Conservation (phyloP, 2,329 filamentous ascomycete genomes). For the Proliferodiscus dingleyae region DNA sequence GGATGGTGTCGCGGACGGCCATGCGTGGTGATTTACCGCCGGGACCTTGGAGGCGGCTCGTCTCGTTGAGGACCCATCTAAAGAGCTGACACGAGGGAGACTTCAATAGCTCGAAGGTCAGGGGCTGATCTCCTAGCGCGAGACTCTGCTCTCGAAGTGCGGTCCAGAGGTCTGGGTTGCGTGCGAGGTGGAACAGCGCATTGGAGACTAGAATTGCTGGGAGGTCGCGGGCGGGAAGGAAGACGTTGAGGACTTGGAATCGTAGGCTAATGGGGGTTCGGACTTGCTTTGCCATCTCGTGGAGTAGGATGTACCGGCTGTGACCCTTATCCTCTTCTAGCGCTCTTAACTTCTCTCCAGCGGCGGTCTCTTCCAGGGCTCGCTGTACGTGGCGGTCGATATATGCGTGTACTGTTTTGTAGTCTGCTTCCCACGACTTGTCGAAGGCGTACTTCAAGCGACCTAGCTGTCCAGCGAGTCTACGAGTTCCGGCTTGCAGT, state of each 20-base stretch:
- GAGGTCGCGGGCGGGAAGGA: slow-evolving; percentile 52
- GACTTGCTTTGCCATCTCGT: slow-evolving; percentile 47
- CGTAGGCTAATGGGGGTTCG: slow-evolving; percentile 35
- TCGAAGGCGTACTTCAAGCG: neutral
- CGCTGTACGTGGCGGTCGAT: slow-evolving; percentile 41
- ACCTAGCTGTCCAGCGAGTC: neutral
- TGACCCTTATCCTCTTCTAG: too few relatives aligned
- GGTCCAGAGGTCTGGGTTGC: slow-evolving; percentile 26
- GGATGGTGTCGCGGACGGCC: slow-evolving; percentile 19
- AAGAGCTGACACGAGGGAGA: slow-evolving; percentile 36
- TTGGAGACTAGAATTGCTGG: slow-evolving; percentile 45
- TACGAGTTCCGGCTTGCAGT: neutral
- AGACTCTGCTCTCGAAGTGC: slow-evolving; percentile 1
- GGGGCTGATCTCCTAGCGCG: slow-evolving; percentile 7
- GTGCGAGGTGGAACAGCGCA: slow-evolving; percentile 41
- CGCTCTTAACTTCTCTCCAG: slow-evolving; percentile 22
- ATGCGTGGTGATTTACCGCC: slow-evolving; percentile 41
- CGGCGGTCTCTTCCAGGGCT: slow-evolving; percentile 22
- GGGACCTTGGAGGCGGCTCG: slow-evolving; percentile 48
- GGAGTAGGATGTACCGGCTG: slow-evolving; percentile 51
- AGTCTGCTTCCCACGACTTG: neutral
- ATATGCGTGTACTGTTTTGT: slow-evolving; percentile 38
- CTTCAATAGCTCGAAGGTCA: slow-evolving; percentile 11
- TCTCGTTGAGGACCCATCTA: slow-evolving; percentile 32
- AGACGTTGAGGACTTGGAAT: slow-evolving; percentile 42